These are phyloP conservation scores for Tremellales sp. DNA, from an alignment of 1,284 basidiomycete genomes.

Conservation along the genomic window DNA sequence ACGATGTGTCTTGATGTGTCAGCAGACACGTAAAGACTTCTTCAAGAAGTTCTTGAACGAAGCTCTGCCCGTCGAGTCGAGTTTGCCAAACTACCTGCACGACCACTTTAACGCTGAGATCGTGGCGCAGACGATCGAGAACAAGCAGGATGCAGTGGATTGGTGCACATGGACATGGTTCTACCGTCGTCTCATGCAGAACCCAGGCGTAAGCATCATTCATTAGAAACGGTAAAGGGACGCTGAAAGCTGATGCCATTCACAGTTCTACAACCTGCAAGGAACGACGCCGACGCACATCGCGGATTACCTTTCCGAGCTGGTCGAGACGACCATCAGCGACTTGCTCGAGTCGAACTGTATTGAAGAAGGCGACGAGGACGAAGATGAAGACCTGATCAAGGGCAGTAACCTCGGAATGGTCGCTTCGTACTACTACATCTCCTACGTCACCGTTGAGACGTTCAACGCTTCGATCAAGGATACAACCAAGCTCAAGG, in stretches of 20 bases:
- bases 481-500: conserved; percentile 95
- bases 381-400: conserved; percentile 60
- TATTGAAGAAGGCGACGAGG: conserved; percentile 87
- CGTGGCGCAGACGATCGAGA: conserved; percentile 96
- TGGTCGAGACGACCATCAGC: conserved; percentile 87
- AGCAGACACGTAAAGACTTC: conserved; percentile 93
- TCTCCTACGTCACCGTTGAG: conserved; percentile 85
- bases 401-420: conserved; percentile 88
- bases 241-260: not conserved
- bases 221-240: not conserved
- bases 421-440: conserved; percentile 73
- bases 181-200: conserved; percentile 93
- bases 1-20: conserved; percentile 92
- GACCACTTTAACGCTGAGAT: conserved; percentile 99
- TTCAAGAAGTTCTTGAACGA: conserved; percentile 98
- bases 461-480: conserved; percentile 95
- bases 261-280: conserved; percentile 80
- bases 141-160: conserved; percentile 94
- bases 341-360: conserved; percentile 93
- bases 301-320: conserved; percentile 89
- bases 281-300: conserved; percentile 89
- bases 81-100: conserved; percentile 79
- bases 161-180: conserved; percentile 57
- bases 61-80: conserved; percentile 95
- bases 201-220: conserved; percentile 50